These are phyloP conservation scores for Termitomyces sp. DNA, from an alignment of 768 basidiomycete species.

Conservation along the genomic window DNA sequence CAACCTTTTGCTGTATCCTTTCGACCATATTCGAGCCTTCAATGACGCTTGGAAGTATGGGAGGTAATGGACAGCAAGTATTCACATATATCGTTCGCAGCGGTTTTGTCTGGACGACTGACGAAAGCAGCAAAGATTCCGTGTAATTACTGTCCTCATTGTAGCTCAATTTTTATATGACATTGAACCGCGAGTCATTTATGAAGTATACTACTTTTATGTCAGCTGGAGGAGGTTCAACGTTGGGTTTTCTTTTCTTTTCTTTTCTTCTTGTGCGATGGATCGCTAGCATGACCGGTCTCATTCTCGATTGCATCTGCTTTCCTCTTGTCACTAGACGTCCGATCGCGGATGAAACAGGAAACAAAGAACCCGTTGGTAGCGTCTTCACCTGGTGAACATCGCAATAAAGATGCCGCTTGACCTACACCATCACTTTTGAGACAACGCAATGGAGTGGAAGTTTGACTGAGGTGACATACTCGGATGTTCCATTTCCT, in stretches of 20 bases:
- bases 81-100: slow-evolving; percentile 14
- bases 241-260: slow-evolving; percentile 17
- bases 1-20: slow-evolving; percentile 8
- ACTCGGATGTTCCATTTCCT: slow-evolving; percentile 62
- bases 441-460: slow-evolving; percentile 3
- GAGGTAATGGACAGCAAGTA: slow-evolving; percentile 21
- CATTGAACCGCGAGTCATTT: neutral
- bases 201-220: too few relatives aligned
- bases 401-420: slow-evolving; percentile 66
- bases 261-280: slow-evolving; percentile 22
- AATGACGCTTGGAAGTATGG: slow-evolving; percentile 9
- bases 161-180: slow-evolving; percentile 16
- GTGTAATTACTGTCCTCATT: slow-evolving; percentile 14
- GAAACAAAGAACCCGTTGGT: slow-evolving; percentile 98
- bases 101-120: slow-evolving; percentile 17
- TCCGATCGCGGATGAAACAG: slow-evolving; percentile 61
- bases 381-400: slow-evolving; percentile 77
- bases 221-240: neutral
- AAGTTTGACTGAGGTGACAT: slow-evolving; percentile 14
- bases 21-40: slow-evolving; percentile 12
- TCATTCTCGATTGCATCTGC: slow-evolving; percentile 20
- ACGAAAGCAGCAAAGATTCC: slow-evolving; percentile 16
- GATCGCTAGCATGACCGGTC: slow-evolving; percentile 4
- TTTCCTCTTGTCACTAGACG: slow-evolving; percentile 25
- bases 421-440: slow-evolving; percentile 37